phyloP scores from a whole-genome alignment of 2,329 filamentous ascomycete genomes.

The Sporothrix pseudoabietina region DNA sequence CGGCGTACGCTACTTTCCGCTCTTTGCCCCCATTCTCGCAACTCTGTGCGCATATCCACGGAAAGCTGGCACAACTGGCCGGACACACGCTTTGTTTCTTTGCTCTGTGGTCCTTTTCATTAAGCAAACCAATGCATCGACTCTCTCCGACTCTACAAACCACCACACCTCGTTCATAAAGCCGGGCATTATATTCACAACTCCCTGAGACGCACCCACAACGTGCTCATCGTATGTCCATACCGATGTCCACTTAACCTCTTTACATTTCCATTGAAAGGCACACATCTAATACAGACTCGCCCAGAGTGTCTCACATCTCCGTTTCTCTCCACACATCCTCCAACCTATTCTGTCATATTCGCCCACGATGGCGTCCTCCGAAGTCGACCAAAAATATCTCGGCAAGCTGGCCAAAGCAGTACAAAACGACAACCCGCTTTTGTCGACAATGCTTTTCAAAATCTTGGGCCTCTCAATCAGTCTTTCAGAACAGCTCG shows the following conservation, averaged over 20 bases:
- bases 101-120: slow-evolving; percentile 28
- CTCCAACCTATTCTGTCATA: neutral
- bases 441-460: slow-evolving; percentile 81
- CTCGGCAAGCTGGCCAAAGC: slow-evolving; percentile 83
- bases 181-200: neutral
- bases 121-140: slow-evolving; percentile 23
- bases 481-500: slow-evolving; percentile 79
- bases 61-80: neutral
- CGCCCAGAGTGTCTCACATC: neutral
- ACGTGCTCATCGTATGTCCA: neutral
- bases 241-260: neutral
- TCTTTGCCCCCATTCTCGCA: neutral
- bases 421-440: slow-evolving; percentile 74
- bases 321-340: neutral
- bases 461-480: slow-evolving; percentile 90
- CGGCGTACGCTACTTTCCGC: neutral
- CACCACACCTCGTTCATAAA: neutral
- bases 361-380: slow-evolving; percentile 76
- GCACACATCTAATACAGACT: neutral
- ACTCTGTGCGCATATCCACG: neutral
- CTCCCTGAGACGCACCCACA: neutral
- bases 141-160: neutral
- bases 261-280: neutral
- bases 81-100: neutral
- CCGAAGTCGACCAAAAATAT: slow-evolving; percentile 97